Evolutionary conservation across 2,329 filamentous ascomycete genomes (phyloP).

Genomic region (Ophiostoma populinum): DNA sequence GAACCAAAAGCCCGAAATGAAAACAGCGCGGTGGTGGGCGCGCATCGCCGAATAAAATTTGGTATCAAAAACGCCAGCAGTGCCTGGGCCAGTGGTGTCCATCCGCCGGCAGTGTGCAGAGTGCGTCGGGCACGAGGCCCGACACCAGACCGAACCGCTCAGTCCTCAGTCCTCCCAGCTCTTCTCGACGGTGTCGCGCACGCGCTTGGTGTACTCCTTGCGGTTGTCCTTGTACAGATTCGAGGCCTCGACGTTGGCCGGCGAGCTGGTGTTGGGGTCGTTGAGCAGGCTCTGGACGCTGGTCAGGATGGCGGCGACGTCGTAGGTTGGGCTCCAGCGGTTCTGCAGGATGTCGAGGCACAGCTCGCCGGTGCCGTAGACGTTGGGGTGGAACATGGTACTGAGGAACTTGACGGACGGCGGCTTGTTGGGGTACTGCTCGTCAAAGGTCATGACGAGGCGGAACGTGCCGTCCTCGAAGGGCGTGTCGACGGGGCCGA

Average conservation of each 20-base stretch:
- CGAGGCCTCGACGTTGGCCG: slow-evolving; percentile 92
- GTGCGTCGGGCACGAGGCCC: no score
- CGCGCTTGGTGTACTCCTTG: slow-evolving; percentile 88
- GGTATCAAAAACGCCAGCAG: no score
- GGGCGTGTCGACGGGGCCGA: slow-evolving; percentile 87
- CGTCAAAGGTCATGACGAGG: slow-evolving; percentile 97
- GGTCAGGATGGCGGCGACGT: slow-evolving; percentile 90
- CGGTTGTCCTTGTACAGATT: slow-evolving; percentile 98
- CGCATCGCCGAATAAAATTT: no score
- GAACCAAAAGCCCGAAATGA: no score
- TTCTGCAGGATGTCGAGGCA: slow-evolving; percentile 97
- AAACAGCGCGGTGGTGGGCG: no score
- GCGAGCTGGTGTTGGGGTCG: slow-evolving; percentile 95
- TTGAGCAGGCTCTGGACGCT: slow-evolving; percentile 96
- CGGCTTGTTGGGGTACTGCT: slow-evolving; percentile 97
- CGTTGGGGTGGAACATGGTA: slow-evolving; percentile 98
- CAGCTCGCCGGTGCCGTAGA: slow-evolving; percentile 90
- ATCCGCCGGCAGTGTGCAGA: no score
- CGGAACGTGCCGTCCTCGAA: slow-evolving; percentile 97
- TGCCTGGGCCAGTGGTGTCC: no score
- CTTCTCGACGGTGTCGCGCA: slow-evolving; percentile 95
- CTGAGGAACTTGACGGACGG: slow-evolving; percentile 97
- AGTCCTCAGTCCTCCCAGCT: slow-evolving; percentile 98
- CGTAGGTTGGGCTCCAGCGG: slow-evolving; percentile 95
- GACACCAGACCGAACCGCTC: neutral